These are phyloP conservation scores for Hypericum perforatum DNA, from an alignment of 345 rosid genomes.

Conservation along the genomic window DNA sequence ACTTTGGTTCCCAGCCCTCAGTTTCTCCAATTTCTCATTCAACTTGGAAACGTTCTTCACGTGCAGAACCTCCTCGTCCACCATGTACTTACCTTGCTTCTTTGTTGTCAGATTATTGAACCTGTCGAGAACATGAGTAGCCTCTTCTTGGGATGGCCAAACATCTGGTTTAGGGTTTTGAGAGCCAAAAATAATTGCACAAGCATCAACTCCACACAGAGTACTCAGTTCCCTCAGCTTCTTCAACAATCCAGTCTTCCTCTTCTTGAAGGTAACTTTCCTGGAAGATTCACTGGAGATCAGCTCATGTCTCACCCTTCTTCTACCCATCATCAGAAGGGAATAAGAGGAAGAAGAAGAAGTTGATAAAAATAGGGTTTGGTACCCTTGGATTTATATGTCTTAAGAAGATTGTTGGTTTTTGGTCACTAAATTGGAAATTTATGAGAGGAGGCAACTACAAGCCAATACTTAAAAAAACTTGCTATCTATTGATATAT, in stretches of 20 bases:
- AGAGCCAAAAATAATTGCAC: constrained; percentile 27
- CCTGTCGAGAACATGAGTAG: constrained; percentile 9
- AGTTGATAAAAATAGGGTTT: too few relatives aligned
- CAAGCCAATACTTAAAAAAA: too few relatives aligned
- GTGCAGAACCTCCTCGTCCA: constrained; percentile 25
- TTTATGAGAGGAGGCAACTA: too few relatives aligned
- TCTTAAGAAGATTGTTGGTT: too few relatives aligned
- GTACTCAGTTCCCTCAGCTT: constrained; percentile 34
- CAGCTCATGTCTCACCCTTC: constrained; percentile 24
- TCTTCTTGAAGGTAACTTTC: constrained; percentile 29
- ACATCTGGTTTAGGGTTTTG: constrained; percentile 16
- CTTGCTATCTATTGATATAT: too few relatives aligned
- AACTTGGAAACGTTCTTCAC: constrained; percentile 9
- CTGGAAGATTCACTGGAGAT: constrained; percentile 25
- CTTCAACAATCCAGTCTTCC: constrained; percentile 35
- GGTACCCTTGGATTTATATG: too few relatives aligned
- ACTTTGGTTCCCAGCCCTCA: constrained; percentile 15
- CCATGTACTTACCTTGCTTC: constrained; percentile 27
- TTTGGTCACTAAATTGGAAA: too few relatives aligned
- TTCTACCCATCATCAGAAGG: constrained; percentile 24
- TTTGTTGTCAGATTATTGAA: constrained; percentile 18
- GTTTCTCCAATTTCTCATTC: constrained; percentile 14
- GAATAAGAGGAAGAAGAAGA: too few relatives aligned
- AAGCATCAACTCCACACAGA: constrained; percentile 35
- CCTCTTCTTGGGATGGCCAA: constrained; percentile 33